These are phyloP conservation scores for Termitomyces eurrhizus DNA, from an alignment of 768 basidiomycete genomes.

Conservation along the genomic window DNA sequence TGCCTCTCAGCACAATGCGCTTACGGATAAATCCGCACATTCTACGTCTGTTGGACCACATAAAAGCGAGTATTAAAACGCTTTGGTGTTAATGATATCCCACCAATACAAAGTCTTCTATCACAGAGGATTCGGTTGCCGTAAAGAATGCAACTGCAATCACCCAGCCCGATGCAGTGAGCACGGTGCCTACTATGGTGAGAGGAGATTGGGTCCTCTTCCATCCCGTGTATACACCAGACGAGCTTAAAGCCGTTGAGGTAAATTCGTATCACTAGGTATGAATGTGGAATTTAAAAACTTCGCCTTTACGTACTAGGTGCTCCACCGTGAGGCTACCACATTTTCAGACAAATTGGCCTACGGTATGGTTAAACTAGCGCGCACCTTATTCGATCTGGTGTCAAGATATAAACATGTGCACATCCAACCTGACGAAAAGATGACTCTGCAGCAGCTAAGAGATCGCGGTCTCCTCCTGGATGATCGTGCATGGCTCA, in stretches of 20 bases:
- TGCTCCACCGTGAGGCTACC: slow-evolving; percentile 63
- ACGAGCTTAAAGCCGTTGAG: slow-evolving; percentile 70
- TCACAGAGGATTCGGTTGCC: slow-evolving; percentile 14
- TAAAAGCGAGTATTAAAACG: slow-evolving; percentile 14
- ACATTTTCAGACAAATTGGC: slow-evolving; percentile 76
- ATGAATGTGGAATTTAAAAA: background rate
- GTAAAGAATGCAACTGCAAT: slow-evolving; percentile 22
- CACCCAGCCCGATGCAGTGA: slow-evolving; percentile 42
- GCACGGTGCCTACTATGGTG: slow-evolving; percentile 51
- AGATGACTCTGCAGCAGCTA: slow-evolving; percentile 71
- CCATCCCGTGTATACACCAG: slow-evolving; percentile 84
- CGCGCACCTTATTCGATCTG: slow-evolving; percentile 73
- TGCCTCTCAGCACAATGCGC: slow-evolving; percentile 8
- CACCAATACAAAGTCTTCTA: background rate
- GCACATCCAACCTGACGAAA: slow-evolving; percentile 52
- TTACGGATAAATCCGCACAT: slow-evolving; percentile 17
- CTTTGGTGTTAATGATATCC: background rate
- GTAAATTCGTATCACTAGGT: slow-evolving; percentile 30
- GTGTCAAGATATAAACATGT: slow-evolving; percentile 84
- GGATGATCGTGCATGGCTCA: slow-evolving; percentile 73
- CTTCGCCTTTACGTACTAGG: slow-evolving; percentile 33
- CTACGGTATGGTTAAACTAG: slow-evolving; percentile 51
- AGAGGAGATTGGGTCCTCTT: slow-evolving; percentile 89
- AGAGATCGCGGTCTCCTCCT: slow-evolving; percentile 72
- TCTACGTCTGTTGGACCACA: slow-evolving; percentile 17